phyloP scores from a whole-genome alignment of 129 eudicot genomes.

The Saussurea involucrata region DNA sequence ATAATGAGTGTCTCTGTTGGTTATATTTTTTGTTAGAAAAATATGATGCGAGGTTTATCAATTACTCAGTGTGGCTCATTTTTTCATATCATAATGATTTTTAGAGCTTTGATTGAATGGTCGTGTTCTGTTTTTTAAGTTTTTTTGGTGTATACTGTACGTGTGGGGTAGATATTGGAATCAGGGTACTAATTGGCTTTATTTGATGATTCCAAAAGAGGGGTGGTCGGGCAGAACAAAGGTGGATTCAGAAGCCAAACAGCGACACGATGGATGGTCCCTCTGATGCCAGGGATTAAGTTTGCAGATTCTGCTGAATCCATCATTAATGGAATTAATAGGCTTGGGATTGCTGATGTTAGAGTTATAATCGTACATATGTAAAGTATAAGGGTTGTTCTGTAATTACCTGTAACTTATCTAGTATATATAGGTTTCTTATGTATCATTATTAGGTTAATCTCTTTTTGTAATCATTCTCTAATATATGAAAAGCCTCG shows the following conservation, averaged over 20 bases:
- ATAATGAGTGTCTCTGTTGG: background rate
- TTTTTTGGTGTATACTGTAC: background rate
- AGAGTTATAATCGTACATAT: no score
- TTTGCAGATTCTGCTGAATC: slow-evolving; percentile 37
- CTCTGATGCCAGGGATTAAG: slow-evolving; percentile 24
- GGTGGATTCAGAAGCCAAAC: slow-evolving; percentile 53
- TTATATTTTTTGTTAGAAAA: background rate
- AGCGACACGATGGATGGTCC: slow-evolving; percentile 14
- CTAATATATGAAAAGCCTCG: no score
- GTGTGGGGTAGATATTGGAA: background rate
- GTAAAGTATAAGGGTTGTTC: no score
- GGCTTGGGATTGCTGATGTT: slow-evolving; percentile 39
- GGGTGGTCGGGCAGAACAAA: slow-evolving; percentile 37
- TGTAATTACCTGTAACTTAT: no score
- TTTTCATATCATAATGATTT: background rate
- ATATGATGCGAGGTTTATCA: background rate
- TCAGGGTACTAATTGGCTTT: background rate
- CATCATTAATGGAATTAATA: slow-evolving; percentile 29
- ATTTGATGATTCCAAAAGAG: slow-evolving; percentile 34
- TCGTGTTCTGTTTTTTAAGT: background rate
- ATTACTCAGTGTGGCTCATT: background rate
- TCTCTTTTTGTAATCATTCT: no score
- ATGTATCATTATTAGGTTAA: no score
- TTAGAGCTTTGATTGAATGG: background rate
- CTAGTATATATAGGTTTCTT: no score